phyloP scores from a whole-genome alignment of 1,284 basidiomycete genomes.

The Sanguinoderma infundibulare region DNA sequence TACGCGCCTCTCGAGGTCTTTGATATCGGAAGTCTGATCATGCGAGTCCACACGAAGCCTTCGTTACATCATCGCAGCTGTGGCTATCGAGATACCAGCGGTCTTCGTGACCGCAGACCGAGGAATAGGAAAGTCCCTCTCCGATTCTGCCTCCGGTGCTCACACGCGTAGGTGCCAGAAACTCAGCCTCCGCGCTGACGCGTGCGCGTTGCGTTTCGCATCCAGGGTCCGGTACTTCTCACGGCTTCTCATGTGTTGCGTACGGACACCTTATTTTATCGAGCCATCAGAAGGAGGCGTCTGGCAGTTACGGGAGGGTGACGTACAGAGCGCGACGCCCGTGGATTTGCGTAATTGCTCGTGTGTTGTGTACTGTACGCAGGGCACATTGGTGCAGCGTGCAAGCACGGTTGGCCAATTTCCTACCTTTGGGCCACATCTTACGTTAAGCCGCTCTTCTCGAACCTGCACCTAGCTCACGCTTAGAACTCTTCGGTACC shows the following conservation, averaged over 20 bases:
- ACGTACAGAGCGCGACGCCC: conserved; percentile 14
- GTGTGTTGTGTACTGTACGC: neutral
- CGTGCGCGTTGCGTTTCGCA: neutral
- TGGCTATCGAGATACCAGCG: conserved; percentile 2
- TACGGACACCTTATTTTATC: neutral
- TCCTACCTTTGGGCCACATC: neutral
- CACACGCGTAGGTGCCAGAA: conserved; percentile 5
- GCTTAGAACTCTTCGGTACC: conserved; percentile 2
- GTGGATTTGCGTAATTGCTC: conserved; percentile 1
- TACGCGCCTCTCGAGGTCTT: conserved; percentile 1
- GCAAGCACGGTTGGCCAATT: neutral
- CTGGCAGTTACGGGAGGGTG: conserved; percentile 4
- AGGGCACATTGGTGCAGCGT: neutral
- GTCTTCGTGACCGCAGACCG: neutral
- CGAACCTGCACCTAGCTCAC: neutral
- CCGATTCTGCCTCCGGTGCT: neutral
- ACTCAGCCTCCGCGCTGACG: conserved; percentile 8
- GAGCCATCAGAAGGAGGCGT: conserved; percentile 5
- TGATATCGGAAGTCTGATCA: conserved; percentile 20
- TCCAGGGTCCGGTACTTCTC: neutral
- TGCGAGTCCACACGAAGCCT: conserved; percentile 4
- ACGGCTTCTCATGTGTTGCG: neutral
- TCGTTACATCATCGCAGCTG: conserved; percentile 5
- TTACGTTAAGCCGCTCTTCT: neutral
- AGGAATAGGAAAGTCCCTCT: neutral